phyloP scores from a whole-genome alignment of 2,329 filamentous ascomycete genomes.

The Verticillium zaregamsianum region DNA sequence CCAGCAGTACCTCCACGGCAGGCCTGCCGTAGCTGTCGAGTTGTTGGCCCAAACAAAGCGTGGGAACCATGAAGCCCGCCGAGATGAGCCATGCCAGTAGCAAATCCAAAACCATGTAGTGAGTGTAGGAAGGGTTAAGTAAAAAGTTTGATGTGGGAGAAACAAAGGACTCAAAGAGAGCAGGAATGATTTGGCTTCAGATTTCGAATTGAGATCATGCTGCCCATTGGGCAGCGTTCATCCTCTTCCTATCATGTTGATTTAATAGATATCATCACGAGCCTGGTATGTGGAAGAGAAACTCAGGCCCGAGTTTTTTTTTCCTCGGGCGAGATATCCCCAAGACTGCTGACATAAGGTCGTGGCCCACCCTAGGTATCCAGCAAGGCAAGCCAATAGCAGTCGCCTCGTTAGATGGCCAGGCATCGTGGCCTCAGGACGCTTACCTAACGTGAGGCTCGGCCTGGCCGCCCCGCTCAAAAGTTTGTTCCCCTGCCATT shows the following conservation, averaged over 20 bases:
- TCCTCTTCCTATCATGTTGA: constrained; percentile 66
- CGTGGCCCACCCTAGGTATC: background rate
- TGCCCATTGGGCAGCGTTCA: constrained; percentile 51
- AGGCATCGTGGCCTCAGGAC: background rate
- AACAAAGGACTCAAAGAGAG: constrained; percentile 4
- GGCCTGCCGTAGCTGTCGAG: too few species aligned
- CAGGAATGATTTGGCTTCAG: constrained; percentile 46
- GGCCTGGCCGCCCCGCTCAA: background rate
- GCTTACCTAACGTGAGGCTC: background rate
- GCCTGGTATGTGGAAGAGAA: constrained; percentile 36
- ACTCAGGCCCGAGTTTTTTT: constrained; percentile 13
- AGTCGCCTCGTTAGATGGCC: background rate
- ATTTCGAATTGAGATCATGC: constrained; percentile 60
- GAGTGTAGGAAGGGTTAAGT: too few species aligned
- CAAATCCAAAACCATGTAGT: too few species aligned
- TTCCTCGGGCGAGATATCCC: background rate
- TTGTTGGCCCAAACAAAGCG: too few species aligned
- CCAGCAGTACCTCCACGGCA: too few species aligned
- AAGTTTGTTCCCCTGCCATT: background rate
- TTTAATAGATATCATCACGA: constrained; percentile 56
- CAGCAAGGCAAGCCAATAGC: background rate
- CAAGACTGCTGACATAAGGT: background rate
- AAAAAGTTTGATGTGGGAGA: too few species aligned
- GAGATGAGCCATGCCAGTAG: too few species aligned
- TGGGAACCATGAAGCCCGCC: too few species aligned